Evolutionary conservation across 768 basidiomycete genomes (phyloP).

Genomic region (Suillus plorans): DNA sequence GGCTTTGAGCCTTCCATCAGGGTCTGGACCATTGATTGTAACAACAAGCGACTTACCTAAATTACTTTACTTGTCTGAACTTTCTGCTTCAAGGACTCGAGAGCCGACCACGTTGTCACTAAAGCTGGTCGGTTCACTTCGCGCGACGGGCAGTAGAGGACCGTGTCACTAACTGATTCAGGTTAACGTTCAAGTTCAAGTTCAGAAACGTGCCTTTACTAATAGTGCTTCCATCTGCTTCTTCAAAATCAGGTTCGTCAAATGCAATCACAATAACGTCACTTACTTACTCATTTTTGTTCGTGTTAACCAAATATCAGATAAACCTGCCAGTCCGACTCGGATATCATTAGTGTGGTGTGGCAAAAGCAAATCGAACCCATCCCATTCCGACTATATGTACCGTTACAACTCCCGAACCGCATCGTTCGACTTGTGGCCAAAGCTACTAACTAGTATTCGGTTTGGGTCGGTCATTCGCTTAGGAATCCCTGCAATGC

Average conservation of each 20-base stretch:
- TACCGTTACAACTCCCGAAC: neutral
- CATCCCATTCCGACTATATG: neutral
- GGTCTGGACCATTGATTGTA: neutral
- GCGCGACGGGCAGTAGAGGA: neutral
- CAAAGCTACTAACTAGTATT: neutral
- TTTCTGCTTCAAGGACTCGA: neutral
- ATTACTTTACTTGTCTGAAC: neutral
- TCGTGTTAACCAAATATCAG: conserved; percentile 15
- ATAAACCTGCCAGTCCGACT: neutral
- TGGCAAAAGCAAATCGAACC: neutral
- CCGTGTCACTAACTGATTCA: too few species aligned
- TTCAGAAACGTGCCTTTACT: neutral
- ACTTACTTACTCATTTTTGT: neutral
- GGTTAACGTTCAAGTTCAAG: neutral
- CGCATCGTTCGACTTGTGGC: conserved; percentile 14
- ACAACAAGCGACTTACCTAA: conserved; percentile 6
- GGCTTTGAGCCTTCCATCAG: conserved; percentile 1
- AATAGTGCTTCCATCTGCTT: neutral
- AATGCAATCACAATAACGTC: conserved; percentile 21
- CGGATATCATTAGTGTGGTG: neutral
- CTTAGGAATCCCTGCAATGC: too few species aligned
- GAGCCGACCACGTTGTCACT: neutral
- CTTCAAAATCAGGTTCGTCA: neutral
- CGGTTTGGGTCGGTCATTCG: too few species aligned
- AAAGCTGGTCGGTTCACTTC: neutral